Evolutionary conservation across 2,329 filamentous ascomycete genomes (phyloP).

Genomic region (Diplodia intermedia): DNA sequence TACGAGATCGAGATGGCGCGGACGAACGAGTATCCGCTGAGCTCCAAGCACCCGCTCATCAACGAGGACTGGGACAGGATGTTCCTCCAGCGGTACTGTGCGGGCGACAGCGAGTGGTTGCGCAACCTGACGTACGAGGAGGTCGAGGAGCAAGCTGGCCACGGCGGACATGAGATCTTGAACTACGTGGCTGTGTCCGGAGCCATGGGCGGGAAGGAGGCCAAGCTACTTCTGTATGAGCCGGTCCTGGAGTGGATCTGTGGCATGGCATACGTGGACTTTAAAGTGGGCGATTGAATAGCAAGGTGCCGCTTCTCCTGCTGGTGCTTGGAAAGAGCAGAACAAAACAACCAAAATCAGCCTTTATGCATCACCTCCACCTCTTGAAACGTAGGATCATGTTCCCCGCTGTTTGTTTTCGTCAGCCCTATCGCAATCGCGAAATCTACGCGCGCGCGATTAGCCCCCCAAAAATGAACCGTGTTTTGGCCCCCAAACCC

Average conservation of each 20-base stretch:
- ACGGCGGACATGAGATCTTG: slow-evolving; percentile 38
- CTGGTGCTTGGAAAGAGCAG: no score
- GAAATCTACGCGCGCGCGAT: no score
- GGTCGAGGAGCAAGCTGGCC: slow-evolving; percentile 37
- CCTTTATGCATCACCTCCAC: no score
- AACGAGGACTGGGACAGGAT: slow-evolving; percentile 41
- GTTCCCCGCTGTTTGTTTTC: no score
- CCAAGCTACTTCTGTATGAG: slow-evolving; percentile 32
- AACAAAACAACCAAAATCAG: no score
- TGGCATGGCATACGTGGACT: slow-evolving; percentile 33
- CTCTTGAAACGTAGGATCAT: no score
- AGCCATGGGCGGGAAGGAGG: slow-evolving; percentile 29
- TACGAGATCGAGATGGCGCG: slow-evolving; percentile 44
- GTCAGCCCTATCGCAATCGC: no score
- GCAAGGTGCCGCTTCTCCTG: no score
- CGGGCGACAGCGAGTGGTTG: slow-evolving; percentile 38
- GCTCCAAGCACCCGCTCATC: slow-evolving; percentile 43
- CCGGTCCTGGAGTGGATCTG: slow-evolving; percentile 34
- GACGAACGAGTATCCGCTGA: slow-evolving; percentile 44
- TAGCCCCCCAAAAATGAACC: no score
- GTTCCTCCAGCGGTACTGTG: slow-evolving; percentile 37
- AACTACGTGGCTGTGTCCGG: slow-evolving; percentile 37
- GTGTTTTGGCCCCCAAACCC: no score
- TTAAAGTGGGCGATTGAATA: not conserved
- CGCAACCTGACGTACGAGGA: slow-evolving; percentile 37